Evolutionary conservation across 805 yeast species (phyloP).

Genomic region (Pichia manshurica): DNA sequence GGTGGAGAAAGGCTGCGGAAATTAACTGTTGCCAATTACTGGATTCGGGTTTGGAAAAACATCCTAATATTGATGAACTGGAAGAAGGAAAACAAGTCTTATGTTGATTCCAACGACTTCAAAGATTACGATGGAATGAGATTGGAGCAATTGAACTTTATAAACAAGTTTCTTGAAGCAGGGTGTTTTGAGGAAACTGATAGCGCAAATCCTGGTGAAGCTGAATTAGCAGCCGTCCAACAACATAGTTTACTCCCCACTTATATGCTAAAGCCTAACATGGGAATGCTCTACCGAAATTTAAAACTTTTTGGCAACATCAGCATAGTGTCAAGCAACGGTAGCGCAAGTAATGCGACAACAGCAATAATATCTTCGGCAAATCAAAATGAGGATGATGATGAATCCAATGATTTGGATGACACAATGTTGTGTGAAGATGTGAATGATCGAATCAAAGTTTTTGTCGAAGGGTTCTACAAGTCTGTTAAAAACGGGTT

Average conservation of each 20-base stretch:
- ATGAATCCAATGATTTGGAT: slow-evolving; percentile 10
- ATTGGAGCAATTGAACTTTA: slow-evolving; percentile 35
- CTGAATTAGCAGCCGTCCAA: slow-evolving; percentile 13
- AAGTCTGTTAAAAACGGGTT: slow-evolving; percentile 47
- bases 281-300: slow-evolving; percentile 38
- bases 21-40: slow-evolving; percentile 50
- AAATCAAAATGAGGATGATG: neutral
- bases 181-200: slow-evolving; percentile 24
- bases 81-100: slow-evolving; percentile 33
- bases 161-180: slow-evolving; percentile 25
- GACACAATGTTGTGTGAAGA: slow-evolving; percentile 46
- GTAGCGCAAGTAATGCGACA: neutral
- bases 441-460: slow-evolving; percentile 44
- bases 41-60: slow-evolving; percentile 63
- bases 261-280: slow-evolving; percentile 47
- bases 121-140: slow-evolving; percentile 18
- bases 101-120: slow-evolving; percentile 17
- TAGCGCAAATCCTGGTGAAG: neutral
- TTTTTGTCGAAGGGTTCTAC: slow-evolving; percentile 48
- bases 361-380: neutral
- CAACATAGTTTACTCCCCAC: slow-evolving; percentile 44
- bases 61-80: slow-evolving; percentile 71
- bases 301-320: slow-evolving; percentile 47
- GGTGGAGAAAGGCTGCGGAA: slow-evolving; percentile 29
- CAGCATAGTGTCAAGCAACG: slow-evolving; percentile 6